Evolutionary conservation across 768 basidiomycete genomes (phyloP), one percentile per base, ranked within the genome.

Genomic region (Cyathus striatus): DNA sequence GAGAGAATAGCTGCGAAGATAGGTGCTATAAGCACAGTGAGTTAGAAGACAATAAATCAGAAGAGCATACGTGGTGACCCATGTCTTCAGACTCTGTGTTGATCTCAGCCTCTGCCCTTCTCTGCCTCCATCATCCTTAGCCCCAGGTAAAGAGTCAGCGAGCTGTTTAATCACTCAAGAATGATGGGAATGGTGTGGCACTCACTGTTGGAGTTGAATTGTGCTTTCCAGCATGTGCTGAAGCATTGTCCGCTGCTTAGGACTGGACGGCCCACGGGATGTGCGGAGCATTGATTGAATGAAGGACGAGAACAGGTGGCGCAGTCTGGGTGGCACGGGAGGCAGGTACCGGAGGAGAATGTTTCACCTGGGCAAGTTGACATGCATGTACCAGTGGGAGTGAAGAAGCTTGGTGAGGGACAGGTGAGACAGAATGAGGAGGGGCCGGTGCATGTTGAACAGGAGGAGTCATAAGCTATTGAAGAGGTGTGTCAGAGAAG

Each of bases 291-390:
- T 58, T 91, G 82, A 52, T 75, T 83, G 64, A 88, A 88, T 1
- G 75, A 69, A 36, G 72, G 62, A 6, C 87, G 86, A 10, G 79
- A 76, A 60, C 90, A 94, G 9, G 82, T 78, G 10, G 76, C 72
- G 50, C 90, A 94, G 59, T 92, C 90, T 0, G 87, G 78, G 51
- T 92, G 87, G 61, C 90, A 94, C 6, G 78, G 49, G 38, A 81
- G 58, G 62, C 90, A 93, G 13, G 78, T 62, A 6, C 78, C 74
- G 5, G 85, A 75, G 40, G 76, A 63, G 66, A 90, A 86, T 1
- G 82, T 79, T 46, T 73, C 75, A 9, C 78, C 68, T 0, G 90
- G 87, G 56, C 90, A 92, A 14, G 76, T 71, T 2, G 77, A 60
- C 25, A 86, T 75, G 55, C 91, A 94, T 61, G 75, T 75, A 10